phyloP scores from a whole-genome alignment of 768 basidiomycete genomes.

The Ramaria rubella region DNA sequence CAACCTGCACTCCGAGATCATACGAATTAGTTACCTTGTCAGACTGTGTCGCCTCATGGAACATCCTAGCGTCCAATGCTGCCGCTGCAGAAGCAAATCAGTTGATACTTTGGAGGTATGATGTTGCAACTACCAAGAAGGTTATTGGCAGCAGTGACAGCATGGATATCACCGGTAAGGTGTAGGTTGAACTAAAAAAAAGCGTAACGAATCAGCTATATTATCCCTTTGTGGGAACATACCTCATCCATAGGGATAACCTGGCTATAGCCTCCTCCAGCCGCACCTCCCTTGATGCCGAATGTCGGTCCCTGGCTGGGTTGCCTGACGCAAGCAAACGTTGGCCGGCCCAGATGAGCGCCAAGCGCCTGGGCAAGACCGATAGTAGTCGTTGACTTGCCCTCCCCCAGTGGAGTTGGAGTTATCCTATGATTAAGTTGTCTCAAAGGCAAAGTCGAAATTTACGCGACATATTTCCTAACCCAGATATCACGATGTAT shows the following conservation, averaged over 20 bases:
- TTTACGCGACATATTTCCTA: conserved; percentile 18
- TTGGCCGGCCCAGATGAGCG: conserved; percentile 85
- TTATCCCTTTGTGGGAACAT: conserved; percentile 11
- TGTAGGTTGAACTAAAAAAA: conserved; percentile 80
- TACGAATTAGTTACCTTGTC: conserved; percentile 60
- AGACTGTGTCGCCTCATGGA: conserved; percentile 92
- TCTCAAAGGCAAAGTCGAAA: conserved; percentile 5
- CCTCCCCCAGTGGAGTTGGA: conserved; percentile 94
- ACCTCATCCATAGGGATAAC: conserved; percentile 99
- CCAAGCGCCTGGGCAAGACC: conserved; percentile 95
- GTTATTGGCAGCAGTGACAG: conserved; percentile 96
- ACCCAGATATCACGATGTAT: conserved; percentile 94
- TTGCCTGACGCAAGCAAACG: conserved; percentile 96
- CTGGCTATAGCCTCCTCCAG: conserved; percentile 96
- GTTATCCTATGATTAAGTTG: conserved; percentile 58
- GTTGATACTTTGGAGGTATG: neutral
- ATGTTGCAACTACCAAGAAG: conserved; percentile 55
- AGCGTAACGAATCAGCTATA: neutral
- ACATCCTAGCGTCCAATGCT: conserved; percentile 93
- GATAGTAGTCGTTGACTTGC: conserved; percentile 97
- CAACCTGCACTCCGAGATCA: neutral
- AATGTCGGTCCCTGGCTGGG: conserved; percentile 99
- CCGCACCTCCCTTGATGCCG: conserved; percentile 98
- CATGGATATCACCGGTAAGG: conserved; percentile 95
- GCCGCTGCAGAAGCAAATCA: conserved; percentile 50